Evolutionary conservation across 2,329 filamentous ascomycete genomes (phyloP), one percentile per base, ranked within the genome.

Genomic region (Cladophialophora exuberans): DNA sequence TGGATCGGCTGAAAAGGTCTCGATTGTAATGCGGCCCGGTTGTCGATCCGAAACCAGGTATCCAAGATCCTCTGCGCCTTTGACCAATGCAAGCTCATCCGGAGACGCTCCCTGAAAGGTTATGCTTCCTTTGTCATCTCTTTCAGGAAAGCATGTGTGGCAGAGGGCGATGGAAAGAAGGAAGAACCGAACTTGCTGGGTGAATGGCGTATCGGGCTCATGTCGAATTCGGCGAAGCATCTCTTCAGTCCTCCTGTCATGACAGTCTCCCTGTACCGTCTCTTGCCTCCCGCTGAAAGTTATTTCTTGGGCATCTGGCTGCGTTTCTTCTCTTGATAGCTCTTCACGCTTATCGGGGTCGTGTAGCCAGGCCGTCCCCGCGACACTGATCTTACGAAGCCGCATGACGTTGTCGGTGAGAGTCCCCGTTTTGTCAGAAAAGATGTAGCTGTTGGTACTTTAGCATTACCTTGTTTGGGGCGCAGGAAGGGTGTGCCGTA

Each of bases 381-480:
- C 90, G 3, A 95, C 84, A 57, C 86, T 93, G 76, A 96, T 80
- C 69, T 92, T 94, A 15, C 90, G 85, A 69, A 96, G 95, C 30
- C 87, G 86, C 90, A 96, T 96, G 44, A 89, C 81, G 64, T 96
- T 96, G 67, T 96, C 90, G 0, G 90, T 96, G 64, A 96, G 73
- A 0, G 90, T 96, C 10, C 90, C 90, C 0, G 90, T 96, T 74
- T 96, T 96, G 74, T 96, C 90, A 0, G 90, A 94, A 65, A 96
- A 93, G 25, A 94, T 84, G 65, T 92, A 90, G 70, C 84, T 89
- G 67, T n/a, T n/a, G n/a, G n/a, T n/a, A n/a, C n/a, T n/a, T n/a
- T n/a, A n/a, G n/a, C n/a, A n/a, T n/a, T n/a, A n/a, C n/a, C n/a
- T n/a, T n/a, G n/a, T n/a, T n/a, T n/a, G n/a, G n/a, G n/a, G n/a